Conservation (phyloP, 768 basidiomycete species). For the Dictyophora rubrovolvata region DNA sequence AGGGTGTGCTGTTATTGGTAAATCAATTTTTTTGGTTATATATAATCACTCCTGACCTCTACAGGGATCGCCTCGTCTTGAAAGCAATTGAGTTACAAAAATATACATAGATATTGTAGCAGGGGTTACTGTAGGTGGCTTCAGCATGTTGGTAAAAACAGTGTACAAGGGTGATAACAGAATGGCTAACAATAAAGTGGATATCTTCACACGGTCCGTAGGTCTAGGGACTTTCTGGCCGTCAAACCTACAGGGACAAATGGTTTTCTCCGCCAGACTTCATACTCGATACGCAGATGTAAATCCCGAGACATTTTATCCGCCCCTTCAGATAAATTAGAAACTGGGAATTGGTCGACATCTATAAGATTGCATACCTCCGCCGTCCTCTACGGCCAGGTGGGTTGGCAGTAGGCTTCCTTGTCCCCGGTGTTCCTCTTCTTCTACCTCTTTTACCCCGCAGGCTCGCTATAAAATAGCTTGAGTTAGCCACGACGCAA, state of each 20-base stretch:
- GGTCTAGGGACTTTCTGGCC: too few relatives aligned
- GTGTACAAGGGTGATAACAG: neutral
- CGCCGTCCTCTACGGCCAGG: neutral
- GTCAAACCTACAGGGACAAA: too few relatives aligned
- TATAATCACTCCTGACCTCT: neutral
- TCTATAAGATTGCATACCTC: neutral
- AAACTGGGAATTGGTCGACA: too few relatives aligned
- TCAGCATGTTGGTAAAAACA: neutral
- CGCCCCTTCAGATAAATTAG: too few relatives aligned
- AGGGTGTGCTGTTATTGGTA: conserved; percentile 80
- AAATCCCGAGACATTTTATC: too few relatives aligned
- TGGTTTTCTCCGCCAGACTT: too few relatives aligned
- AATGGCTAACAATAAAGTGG: neutral
- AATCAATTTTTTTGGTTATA: conserved; percentile 4
- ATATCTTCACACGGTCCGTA: too few relatives aligned
- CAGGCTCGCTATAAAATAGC: neutral
- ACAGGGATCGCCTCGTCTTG: neutral
- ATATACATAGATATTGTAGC: neutral
- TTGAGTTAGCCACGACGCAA: neutral
- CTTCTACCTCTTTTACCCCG: conserved; percentile 8
- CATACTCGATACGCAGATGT: too few relatives aligned
- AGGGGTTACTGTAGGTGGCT: neutral
- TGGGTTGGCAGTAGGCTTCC: neutral
- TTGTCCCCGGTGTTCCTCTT: conserved; percentile 5
- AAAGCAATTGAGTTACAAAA: neutral